A percentile compares a stretch with the other conserved stretches of the same genome.
Evolutionary conservation across 2,329 filamentous ascomycete genomes (phyloP).

Genomic region (Paecilomyces formosus): DNA sequence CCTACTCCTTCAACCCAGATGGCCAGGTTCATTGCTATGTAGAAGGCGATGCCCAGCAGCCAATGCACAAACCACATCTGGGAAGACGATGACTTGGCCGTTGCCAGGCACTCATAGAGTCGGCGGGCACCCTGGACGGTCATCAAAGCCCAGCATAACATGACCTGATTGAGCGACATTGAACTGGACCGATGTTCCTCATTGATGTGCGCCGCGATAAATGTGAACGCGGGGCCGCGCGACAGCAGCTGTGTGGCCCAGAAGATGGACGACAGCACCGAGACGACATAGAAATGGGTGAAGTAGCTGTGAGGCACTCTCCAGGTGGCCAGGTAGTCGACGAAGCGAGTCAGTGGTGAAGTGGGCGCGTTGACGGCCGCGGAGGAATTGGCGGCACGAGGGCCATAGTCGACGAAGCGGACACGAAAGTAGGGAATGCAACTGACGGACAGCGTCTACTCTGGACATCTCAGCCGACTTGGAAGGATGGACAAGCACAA

Average conservation of each 20-base stretch:
- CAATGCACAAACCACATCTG: slow-evolving; percentile 84
- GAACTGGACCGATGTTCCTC: slow-evolving; percentile 27
- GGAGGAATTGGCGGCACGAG: slow-evolving; percentile 36
- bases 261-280: slow-evolving; percentile 61
- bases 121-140: slow-evolving; percentile 66
- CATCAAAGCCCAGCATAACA: slow-evolving; percentile 65
- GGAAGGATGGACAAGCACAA: neutral
- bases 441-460: slow-evolving; percentile 43
- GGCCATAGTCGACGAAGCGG: slow-evolving; percentile 56
- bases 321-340: slow-evolving; percentile 46
- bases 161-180: slow-evolving; percentile 57
- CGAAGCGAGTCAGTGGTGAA: slow-evolving; percentile 16
- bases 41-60: slow-evolving; percentile 70
- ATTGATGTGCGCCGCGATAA: slow-evolving; percentile 38
- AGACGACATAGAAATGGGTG: slow-evolving; percentile 74
- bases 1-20: slow-evolving; percentile 79
- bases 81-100: slow-evolving; percentile 61
- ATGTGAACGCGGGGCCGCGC: slow-evolving; percentile 47
- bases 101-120: slow-evolving; percentile 63
- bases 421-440: slow-evolving; percentile 42
- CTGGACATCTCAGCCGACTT: neutral
- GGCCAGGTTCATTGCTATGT: slow-evolving; percentile 63
- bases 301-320: slow-evolving; percentile 87
- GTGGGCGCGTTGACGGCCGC: neutral
- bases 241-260: slow-evolving; percentile 62